Conservation (phyloP, 2,329 filamentous ascomycete genomes). For the Furcasterigmium sp. region DNA sequence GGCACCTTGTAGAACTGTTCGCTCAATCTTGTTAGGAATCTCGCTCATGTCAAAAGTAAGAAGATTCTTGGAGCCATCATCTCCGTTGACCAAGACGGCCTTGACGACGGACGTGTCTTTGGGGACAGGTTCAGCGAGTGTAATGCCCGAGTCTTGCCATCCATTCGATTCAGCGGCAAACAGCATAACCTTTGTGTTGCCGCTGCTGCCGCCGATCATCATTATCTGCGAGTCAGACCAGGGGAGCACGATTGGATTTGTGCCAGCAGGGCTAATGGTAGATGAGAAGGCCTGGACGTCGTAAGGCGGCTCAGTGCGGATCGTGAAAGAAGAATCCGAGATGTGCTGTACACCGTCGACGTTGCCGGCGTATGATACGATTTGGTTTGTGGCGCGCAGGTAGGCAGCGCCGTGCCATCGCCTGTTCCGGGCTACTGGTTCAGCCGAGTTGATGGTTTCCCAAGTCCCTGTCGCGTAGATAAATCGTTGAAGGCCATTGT, state of each 20-base stretch:
- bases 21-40: constrained; percentile 70
- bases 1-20: constrained; percentile 60
- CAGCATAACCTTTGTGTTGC: constrained; percentile 65
- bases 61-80: constrained; percentile 73
- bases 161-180: constrained; percentile 54
- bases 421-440: constrained; percentile 59
- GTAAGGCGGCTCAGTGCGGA: constrained; percentile 63
- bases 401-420: constrained; percentile 72
- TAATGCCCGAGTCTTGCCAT: constrained; percentile 65
- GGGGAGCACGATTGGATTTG: constrained; percentile 65
- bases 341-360: constrained; percentile 51
- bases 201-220: constrained; percentile 66
- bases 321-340: constrained; percentile 71
- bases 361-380: constrained; percentile 77
- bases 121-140: constrained; percentile 54
- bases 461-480: constrained; percentile 49
- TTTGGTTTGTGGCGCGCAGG: constrained; percentile 61
- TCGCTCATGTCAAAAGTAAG: constrained; percentile 71
- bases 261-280: constrained; percentile 52
- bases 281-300: constrained; percentile 53
- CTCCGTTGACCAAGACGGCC: constrained; percentile 61
- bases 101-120: constrained; percentile 53
- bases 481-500: constrained; percentile 70
- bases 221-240: constrained; percentile 69
- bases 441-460: constrained; percentile 38